A percentile compares a stretch with the other conserved stretches of the same genome.
These are phyloP conservation scores for Emmonsia crescens DNA, from an alignment of 2,329 filamentous ascomycete genomes.

Conservation along the genomic window DNA sequence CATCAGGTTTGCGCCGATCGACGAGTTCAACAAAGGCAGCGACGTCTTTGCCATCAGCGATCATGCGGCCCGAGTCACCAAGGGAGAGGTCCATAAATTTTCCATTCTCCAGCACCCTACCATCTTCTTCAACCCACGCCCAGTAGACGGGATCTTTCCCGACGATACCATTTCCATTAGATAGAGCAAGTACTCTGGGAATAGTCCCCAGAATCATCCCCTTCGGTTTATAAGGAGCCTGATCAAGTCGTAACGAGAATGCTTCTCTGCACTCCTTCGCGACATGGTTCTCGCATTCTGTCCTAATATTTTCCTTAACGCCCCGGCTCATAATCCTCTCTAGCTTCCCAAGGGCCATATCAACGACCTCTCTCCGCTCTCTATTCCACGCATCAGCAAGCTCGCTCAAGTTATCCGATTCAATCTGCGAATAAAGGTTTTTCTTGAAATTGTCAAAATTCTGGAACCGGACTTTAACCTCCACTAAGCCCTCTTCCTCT, in stretches of 20 bases:
- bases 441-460: conserved; percentile 65
- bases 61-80: conserved; percentile 53
- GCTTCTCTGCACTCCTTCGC: conserved; percentile 80
- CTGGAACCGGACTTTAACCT: conserved; percentile 69
- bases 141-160: conserved; percentile 69
- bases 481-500: conserved; percentile 84
- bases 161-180: conserved; percentile 72
- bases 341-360: conserved; percentile 68
- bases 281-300: conserved; percentile 86
- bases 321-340: conserved; percentile 77
- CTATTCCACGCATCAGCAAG: conserved; percentile 91
- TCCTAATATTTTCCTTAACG: conserved; percentile 87
- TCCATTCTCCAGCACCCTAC: conserved; percentile 77
- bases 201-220: conserved; percentile 81
- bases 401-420: conserved; percentile 91
- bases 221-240: conserved; percentile 91
- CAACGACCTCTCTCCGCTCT: conserved; percentile 73
- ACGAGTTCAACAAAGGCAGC: conserved; percentile 69
- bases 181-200: conserved; percentile 75
- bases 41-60: conserved; percentile 54
- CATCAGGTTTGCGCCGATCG: conserved; percentile 71
- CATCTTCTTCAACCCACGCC: conserved; percentile 89
- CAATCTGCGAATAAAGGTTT: conserved; percentile 70
- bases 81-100: conserved; percentile 68
- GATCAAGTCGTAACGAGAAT: conserved; percentile 81